Evolutionary conservation across 305 asterid species (phyloP).

Genomic region (Petunia hybrid): DNA sequence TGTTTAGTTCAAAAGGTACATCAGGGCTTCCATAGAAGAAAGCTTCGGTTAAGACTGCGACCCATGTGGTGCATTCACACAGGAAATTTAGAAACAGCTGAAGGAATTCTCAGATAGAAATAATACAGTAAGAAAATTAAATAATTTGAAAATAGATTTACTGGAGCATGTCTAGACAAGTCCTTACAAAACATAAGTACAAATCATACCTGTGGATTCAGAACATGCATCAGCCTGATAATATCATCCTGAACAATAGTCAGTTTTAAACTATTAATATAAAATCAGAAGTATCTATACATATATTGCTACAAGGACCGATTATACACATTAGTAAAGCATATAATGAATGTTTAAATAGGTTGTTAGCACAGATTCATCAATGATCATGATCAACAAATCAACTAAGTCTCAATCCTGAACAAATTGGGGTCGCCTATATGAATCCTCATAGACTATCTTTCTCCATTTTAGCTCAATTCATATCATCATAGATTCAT

Average conservation of each 20-base stretch:
- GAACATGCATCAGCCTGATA: conserved; percentile 63
- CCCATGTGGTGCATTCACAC: not conserved
- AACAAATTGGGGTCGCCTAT: no score
- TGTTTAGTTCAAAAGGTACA: not conserved
- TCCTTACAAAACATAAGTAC: not conserved
- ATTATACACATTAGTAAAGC: not conserved
- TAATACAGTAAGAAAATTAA: not conserved
- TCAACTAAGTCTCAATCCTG: no score
- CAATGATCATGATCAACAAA: no score
- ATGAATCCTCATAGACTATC: no score
- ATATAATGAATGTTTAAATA: conserved; percentile 17
- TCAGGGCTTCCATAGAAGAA: not conserved
- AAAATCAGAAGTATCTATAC: not conserved
- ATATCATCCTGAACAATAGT: conserved; percentile 66
- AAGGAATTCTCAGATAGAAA: conserved; percentile 19
- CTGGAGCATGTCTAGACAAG: not conserved
- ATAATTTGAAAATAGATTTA: conserved; percentile 7
- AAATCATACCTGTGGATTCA: conserved; percentile 89
- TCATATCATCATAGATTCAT: no score
- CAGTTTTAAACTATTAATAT: conserved; percentile 14
- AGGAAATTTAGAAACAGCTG: not conserved
- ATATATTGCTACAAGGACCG: not conserved
- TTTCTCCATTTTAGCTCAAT: no score
- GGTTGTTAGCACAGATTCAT: not conserved
- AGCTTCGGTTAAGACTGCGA: not conserved